Percentiles rank a stretch among this genome's conserved stretches.
phyloP scores from a whole-genome alignment of 441 rosid species.

The Flueggea neowawraea region DNA sequence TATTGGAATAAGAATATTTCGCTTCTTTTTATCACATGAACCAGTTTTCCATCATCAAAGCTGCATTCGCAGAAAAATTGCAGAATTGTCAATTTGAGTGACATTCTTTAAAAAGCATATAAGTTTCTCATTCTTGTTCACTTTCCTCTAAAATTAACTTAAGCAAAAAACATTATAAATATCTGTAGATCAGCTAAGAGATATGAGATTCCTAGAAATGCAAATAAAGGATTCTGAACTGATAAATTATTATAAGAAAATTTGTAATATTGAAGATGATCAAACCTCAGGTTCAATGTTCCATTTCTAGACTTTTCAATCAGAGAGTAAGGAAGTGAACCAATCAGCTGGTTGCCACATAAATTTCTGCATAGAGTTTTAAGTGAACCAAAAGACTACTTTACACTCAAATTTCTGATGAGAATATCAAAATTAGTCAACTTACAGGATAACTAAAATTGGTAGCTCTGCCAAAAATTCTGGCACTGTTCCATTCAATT shows the following conservation, averaged over 20 bases:
- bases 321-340: conserved; percentile 15
- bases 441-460: conserved; percentile 17
- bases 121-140: too few relatives aligned
- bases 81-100: too few relatives aligned
- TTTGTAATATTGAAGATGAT: background rate
- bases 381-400: too few relatives aligned
- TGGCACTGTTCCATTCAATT: conserved; percentile 18
- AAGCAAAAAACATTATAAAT: too few relatives aligned
- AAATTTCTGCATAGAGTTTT: conserved; percentile 12
- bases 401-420: too few relatives aligned
- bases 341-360: conserved; percentile 11
- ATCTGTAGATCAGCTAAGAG: too few relatives aligned
- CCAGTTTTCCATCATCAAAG: background rate
- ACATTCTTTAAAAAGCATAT: too few relatives aligned
- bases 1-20: background rate
- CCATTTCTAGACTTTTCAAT: conserved; percentile 10
- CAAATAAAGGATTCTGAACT: too few relatives aligned
- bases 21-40: too few relatives aligned
- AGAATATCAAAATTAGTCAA: background rate
- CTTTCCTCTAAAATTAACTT: too few relatives aligned
- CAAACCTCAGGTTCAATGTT: conserved; percentile 16
- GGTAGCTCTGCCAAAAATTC: conserved; percentile 15
- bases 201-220: too few relatives aligned
- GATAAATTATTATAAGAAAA: background rate
- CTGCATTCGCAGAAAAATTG: too few relatives aligned